A percentile compares a stretch with the other conserved stretches of the same genome.
phyloP scores from a whole-genome alignment of 352 stramenopile species.

The Phytophthora brassicae region DNA sequence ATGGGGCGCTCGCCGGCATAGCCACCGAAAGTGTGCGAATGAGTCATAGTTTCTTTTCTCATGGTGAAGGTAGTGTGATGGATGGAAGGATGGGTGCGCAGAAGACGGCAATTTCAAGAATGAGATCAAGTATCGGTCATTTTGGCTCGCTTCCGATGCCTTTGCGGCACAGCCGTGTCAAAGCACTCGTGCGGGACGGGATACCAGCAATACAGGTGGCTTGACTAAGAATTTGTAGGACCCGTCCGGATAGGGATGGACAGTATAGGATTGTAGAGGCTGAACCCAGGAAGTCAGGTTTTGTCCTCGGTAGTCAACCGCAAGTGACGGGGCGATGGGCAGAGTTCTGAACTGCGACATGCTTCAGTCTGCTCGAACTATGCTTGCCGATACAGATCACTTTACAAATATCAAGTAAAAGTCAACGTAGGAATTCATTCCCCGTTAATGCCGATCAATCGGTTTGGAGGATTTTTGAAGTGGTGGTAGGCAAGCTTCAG shows the following conservation, averaged over 20 bases:
- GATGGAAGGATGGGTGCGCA: constrained; percentile 5
- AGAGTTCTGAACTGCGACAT: constrained; percentile 20
- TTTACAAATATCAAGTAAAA: constrained; percentile 5
- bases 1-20: constrained; percentile 46
- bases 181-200: constrained; percentile 7
- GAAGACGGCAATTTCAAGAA: constrained; percentile 23
- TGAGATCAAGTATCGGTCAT: constrained; percentile 10
- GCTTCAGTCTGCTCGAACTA: neutral
- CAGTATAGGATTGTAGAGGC: constrained; percentile 1
- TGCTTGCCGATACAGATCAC: neutral
- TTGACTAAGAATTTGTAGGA: constrained; percentile 1
- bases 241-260: neutral
- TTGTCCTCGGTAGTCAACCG: neutral
- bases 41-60: constrained; percentile 58
- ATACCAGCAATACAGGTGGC: constrained; percentile 1
- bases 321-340: constrained; percentile 8
- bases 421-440: constrained; percentile 3
- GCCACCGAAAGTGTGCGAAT: constrained; percentile 45
- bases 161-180: constrained; percentile 3
- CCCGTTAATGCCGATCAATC: constrained; percentile 5
- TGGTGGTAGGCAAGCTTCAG: too few relatives aligned
- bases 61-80: constrained; percentile 17
- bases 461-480: constrained; percentile 28
- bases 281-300: neutral
- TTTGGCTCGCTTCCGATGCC: constrained; percentile 17